Percentiles rank a stretch among this genome's conserved stretches.
Evolutionary conservation across 1,139 yeast genomes (phyloP).

Genomic region (Magnusiomyces magnusii): DNA sequence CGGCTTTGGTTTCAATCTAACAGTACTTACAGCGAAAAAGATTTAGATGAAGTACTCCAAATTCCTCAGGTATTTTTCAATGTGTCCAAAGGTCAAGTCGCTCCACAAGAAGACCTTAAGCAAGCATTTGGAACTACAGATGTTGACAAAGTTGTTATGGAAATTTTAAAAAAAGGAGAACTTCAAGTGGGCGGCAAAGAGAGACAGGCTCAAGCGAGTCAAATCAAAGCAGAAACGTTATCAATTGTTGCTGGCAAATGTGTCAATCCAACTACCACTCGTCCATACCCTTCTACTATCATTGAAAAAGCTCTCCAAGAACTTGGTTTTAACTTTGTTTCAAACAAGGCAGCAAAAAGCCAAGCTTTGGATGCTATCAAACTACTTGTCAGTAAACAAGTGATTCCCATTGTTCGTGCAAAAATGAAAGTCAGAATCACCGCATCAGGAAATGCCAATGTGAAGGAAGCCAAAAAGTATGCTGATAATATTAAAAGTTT

Average conservation of each 20-base stretch:
- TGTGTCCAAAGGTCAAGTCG: constrained; percentile 93
- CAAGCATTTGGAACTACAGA: constrained; percentile 71
- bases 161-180: constrained; percentile 84
- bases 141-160: constrained; percentile 61
- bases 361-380: constrained; percentile 93
- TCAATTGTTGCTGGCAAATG: constrained; percentile 84
- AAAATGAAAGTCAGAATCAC: constrained; percentile 76
- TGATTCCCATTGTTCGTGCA: constrained; percentile 91
- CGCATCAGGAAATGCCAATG: constrained; percentile 35
- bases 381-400: constrained; percentile 63
- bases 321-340: constrained; percentile 69
- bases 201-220: constrained; percentile 67
- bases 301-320: constrained; percentile 80
- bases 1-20: background rate
- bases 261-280: constrained; percentile 80
- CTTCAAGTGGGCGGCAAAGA: constrained; percentile 93
- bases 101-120: constrained; percentile 75
- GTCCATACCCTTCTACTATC: constrained; percentile 91
- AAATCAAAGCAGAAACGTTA: constrained; percentile 75
- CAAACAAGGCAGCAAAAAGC: constrained; percentile 73
- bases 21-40: constrained; percentile 51
- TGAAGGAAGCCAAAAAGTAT: constrained; percentile 45
- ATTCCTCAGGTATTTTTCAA: constrained; percentile 91
- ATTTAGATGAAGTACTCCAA: constrained; percentile 89
- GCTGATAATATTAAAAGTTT: constrained; percentile 46